Base-by-base conservation (phyloP, 495 filamentous ascomycete genomes). In the Halenospora varia region DNA sequence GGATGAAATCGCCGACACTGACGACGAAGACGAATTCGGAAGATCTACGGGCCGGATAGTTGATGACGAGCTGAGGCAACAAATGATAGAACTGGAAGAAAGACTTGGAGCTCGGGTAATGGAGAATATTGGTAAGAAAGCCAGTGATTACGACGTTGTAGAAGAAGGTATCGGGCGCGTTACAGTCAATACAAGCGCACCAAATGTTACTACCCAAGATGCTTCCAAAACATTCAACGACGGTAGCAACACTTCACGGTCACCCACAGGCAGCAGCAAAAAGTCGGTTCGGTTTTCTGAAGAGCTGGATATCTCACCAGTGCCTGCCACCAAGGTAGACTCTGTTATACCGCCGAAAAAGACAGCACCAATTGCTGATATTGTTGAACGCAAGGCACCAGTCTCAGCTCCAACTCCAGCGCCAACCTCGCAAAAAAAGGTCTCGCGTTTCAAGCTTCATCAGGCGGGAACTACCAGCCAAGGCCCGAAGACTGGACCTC, bases 61-160 rank as follows among this genome's bases (percentile, higher is more conserved):
- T 25, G 79, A 77, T 11, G 82, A 87, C 19, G 88, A 90, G 13
- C 90, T 96, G 47, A 80, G 84, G 23, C 75, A 79, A 50, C 77
- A 86, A 48, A 96, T 98, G 90, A 80, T 88, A 48, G 88, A 90
- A 58, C 75, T 98, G n/a, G 88, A 92, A 66, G 77, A 84, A 56
- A 83, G 81, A 45, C 76, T 93, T 2, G 87, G 83, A 48, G 75
- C 77, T 25, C 69, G 78, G 54, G 75, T 78, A 17, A 72, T 82
- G 69, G 70, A 72, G 61, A 85, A 83, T 54, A 62, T 79, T 56
- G 82, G 65, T 71, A 66, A 81, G 73, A 63, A 70, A 77, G 59
- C 65, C 8, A 61, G 56, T 45, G 44, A 65, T 25, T 59, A 60
- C 25, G 67, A 70, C 26, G 49, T 62, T 24, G 58, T 67, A 6